Conservation (phyloP, 2,329 filamentous ascomycete genomes). For the Cercospora citrullina region DNA sequence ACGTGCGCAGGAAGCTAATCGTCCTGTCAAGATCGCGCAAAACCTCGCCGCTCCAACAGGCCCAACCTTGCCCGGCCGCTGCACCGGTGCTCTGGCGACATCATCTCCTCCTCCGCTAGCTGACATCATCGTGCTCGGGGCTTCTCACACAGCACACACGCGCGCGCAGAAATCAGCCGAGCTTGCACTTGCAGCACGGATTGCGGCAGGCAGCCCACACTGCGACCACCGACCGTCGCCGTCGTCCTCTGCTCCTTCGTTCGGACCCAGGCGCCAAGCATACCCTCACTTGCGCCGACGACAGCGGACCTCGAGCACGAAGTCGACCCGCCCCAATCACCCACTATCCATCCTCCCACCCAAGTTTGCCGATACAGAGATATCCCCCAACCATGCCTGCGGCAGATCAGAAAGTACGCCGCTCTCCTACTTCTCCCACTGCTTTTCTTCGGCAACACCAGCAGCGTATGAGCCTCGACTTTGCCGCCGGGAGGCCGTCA, state of each 20-base stretch:
- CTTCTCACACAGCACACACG: constrained; percentile 1
- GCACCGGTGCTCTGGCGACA: constrained; percentile 1
- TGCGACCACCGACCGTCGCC: constrained; percentile 1
- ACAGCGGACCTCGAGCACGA: background rate
- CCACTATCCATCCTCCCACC: constrained; percentile 7
- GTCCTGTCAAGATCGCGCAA: background rate
- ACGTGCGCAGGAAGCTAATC: background rate
- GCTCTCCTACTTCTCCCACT: constrained; percentile 20
- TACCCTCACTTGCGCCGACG: constrained; percentile 9
- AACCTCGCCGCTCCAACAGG: background rate
- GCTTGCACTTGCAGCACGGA: background rate
- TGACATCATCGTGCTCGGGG: constrained; percentile 11
- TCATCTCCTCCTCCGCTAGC: constrained; percentile 6
- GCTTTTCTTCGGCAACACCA: constrained; percentile 16
- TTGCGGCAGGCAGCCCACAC: background rate
- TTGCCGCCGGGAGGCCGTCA: background rate
- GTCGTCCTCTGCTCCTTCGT: background rate
- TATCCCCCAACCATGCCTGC: constrained; percentile 27
- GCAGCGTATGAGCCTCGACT: constrained; percentile 14
- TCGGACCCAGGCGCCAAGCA: background rate
- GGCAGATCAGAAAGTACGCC: constrained; percentile 31
- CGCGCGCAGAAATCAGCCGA: constrained; percentile 6
- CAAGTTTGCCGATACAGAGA: background rate
- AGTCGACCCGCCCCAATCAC: constrained; percentile 4
- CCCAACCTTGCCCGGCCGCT: constrained; percentile 2